These are phyloP conservation scores for Acanthamoeba lenticulata DNA, from an alignment of 208 protist species.

Conservation along the genomic window DNA sequence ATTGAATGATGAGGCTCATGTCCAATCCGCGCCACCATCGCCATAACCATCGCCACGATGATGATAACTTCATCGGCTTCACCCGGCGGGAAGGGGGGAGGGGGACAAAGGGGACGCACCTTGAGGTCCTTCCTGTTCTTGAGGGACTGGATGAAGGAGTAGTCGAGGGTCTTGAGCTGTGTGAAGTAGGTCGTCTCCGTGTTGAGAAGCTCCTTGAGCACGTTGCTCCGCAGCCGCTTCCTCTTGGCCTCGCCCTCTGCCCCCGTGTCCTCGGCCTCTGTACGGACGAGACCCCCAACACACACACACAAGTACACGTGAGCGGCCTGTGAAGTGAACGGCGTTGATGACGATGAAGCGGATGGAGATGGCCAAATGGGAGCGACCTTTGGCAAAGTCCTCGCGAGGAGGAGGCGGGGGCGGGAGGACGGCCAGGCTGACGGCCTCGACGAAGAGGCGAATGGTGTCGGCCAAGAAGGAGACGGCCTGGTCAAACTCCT, in stretches of 20 bases:
- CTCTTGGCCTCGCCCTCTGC: conserved; percentile 4
- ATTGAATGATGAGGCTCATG: no score
- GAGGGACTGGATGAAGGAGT: neutral
- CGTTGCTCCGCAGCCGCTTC: neutral
- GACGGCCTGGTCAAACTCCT: conserved; percentile 2
- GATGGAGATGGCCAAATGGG: neutral
- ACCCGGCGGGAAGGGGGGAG: neutral
- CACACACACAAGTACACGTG: neutral
- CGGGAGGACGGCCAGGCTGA: neutral
- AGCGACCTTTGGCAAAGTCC: neutral
- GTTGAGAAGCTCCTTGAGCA: conserved; percentile 21
- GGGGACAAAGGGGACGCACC: neutral
- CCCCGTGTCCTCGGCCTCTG: neutral
- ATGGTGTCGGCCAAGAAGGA: conserved; percentile 3
- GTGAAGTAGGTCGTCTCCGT: conserved; percentile 51
- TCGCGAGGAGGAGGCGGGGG: neutral
- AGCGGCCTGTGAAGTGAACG: neutral
- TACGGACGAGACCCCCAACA: neutral
- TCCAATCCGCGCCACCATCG: neutral
- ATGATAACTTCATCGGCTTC: neutral
- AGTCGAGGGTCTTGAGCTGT: conserved; percentile 27
- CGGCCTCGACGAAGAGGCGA: neutral
- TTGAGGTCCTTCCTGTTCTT: conserved; percentile 11
- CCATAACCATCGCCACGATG: neutral
- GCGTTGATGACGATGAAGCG: neutral